Base-by-base conservation (phyloP, 768 basidiomycete genomes). In the Termitomyces heimii region DNA sequence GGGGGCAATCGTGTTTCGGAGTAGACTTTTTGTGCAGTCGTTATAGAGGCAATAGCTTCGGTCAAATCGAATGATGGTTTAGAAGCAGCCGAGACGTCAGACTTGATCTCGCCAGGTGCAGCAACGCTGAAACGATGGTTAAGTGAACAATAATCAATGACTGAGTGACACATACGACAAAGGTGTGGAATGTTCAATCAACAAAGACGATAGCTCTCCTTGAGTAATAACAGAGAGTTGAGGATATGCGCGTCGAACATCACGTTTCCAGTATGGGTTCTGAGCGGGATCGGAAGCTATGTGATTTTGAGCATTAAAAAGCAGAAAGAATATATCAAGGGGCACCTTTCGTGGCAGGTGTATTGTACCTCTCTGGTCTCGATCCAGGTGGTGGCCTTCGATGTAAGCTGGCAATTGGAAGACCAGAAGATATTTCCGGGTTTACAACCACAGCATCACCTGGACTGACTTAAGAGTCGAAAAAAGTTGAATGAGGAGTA, bases 251-350 rank as follows among this genome's bases (percentile, higher is more conserved):
- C 94, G 85, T 56, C 94, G 86, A 65, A 95, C 90, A 73, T 97
- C 94, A 60, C 94, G 90, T 73, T 96, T 96, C 87, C 89, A 95
- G 80, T 98, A 98, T 55, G 89, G 90, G 71, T 92, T 93, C 75
- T 92, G 81, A 32, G 92, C 92, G 39, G 82, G 82, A 72, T 94
- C 92, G 43, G 91, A 93, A 24, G 90, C 91, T 54, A 43, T 20
- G 18, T 45, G 8, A 28, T n/a, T 47, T 24, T 35, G 28, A 54
- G 55, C 39, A 43, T 31, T 8, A 9, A 9, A 40, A 39, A 35
- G 24, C 28, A 7, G 16, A 7, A 1, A 37, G 32, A 1, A 14
- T 6, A 14, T 9, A 6, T 16, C 5, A 24, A 13, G 5, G 22
- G 64, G 63, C 61, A 85, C 94, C 94, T 78, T 89, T 89, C 4